Evolutionary conservation across 345 rosid genomes (phyloP).

Genomic region (Populus nigra): DNA sequence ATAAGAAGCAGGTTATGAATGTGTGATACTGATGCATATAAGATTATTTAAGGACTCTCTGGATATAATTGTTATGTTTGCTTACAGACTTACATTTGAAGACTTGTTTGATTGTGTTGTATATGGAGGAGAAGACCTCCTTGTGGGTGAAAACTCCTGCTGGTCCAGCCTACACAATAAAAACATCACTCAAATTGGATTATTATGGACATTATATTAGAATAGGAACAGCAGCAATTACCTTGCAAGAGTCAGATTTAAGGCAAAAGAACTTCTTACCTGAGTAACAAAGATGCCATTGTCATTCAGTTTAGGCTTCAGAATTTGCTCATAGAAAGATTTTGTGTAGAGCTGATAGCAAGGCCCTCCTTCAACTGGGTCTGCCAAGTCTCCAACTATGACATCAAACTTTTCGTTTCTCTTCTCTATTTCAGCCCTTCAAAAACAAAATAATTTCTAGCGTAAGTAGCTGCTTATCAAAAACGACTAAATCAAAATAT

Average conservation of each 20-base stretch:
- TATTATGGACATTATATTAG: not conserved
- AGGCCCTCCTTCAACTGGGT: constrained; percentile 97
- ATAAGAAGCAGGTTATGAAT: no score
- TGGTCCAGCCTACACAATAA: constrained; percentile 70
- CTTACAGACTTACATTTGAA: constrained; percentile 61
- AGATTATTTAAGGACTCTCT: not conserved
- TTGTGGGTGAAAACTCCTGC: constrained; percentile 95
- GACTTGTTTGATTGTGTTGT: constrained; percentile 88
- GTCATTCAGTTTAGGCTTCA: constrained; percentile 73
- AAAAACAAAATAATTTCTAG: not conserved
- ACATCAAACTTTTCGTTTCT: constrained; percentile 76
- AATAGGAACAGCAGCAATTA: not conserved
- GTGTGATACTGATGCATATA: no score
- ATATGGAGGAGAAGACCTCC: constrained; percentile 87
- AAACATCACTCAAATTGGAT: not conserved
- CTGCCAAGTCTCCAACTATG: constrained; percentile 94
- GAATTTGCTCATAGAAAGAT: constrained; percentile 68
- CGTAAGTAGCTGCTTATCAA: not conserved
- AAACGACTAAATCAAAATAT: not conserved
- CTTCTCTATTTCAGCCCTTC: constrained; percentile 75
- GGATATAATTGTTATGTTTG: not conserved
- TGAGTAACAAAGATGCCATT: constrained; percentile 92
- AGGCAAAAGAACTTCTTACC: constrained; percentile 32
- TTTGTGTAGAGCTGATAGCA: constrained; percentile 97
- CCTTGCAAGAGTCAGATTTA: no score